phyloP scores from a whole-genome alignment of 2,329 filamentous ascomycete genomes.

The Thelonectria rubi region DNA sequence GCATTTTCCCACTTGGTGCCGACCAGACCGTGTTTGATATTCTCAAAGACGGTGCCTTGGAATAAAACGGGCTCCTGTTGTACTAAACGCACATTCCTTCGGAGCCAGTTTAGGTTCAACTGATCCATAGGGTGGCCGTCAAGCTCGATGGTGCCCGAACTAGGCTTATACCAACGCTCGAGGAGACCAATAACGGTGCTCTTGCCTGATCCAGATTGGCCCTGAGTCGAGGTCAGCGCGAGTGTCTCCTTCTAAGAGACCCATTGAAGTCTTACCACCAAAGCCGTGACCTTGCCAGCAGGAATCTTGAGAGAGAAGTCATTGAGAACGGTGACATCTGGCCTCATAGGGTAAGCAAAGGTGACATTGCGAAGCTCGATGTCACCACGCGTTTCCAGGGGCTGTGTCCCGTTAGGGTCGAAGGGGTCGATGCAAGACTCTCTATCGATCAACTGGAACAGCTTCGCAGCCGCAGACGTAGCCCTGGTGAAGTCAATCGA shows the following conservation, averaged over 20 bases:
- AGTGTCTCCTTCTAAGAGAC: no score
- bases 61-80: constrained; percentile 36
- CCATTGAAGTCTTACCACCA: no score
- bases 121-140: constrained; percentile 43
- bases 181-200: constrained; percentile 50
- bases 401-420: constrained; percentile 43
- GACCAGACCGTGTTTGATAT: constrained; percentile 59
- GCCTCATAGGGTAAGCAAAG: constrained; percentile 57
- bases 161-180: constrained; percentile 49
- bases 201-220: constrained; percentile 48
- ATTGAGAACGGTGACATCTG: constrained; percentile 52
- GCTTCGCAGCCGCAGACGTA: constrained; percentile 46
- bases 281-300: constrained; percentile 55
- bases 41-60: constrained; percentile 49
- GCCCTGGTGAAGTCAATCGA: constrained; percentile 50
- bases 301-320: constrained; percentile 54
- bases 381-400: constrained; percentile 42
- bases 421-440: constrained; percentile 49
- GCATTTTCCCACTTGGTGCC: constrained; percentile 49
- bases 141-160: constrained; percentile 43
- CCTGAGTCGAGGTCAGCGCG: no score
- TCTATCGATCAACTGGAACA: constrained; percentile 51
- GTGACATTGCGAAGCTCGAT: constrained; percentile 53
- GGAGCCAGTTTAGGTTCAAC: constrained; percentile 48
- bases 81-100: constrained; percentile 47